Percentiles rank a stretch among this genome's conserved stretches.
Conservation (phyloP, 805 yeast genomes). For the Kluyveromyces dobzhanskii region DNA sequence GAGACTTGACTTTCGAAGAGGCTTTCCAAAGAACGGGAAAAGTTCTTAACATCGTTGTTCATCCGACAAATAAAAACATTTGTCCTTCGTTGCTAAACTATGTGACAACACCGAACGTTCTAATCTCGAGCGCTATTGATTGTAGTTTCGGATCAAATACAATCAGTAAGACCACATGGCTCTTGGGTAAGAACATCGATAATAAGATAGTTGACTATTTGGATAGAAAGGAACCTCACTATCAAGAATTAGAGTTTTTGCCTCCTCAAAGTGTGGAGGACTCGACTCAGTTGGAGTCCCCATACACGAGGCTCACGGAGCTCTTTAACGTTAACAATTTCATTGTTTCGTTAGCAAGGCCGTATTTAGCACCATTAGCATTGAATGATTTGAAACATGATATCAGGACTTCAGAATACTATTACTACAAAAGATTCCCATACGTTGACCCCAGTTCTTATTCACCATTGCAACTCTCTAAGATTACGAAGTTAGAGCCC, state of each 20-base stretch:
- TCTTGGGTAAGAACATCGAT: slow-evolving; percentile 53
- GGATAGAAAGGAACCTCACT: slow-evolving; percentile 23
- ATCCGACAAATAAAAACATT: slow-evolving; percentile 53
- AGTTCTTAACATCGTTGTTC: slow-evolving; percentile 74
- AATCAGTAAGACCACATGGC: slow-evolving; percentile 44
- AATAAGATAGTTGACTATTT: slow-evolving; percentile 54
- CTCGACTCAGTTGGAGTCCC: slow-evolving; percentile 44
- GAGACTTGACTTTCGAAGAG: slow-evolving; percentile 87
- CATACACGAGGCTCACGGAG: slow-evolving; percentile 84
- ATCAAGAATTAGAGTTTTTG: slow-evolving; percentile 22
- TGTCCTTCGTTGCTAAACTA: slow-evolving; percentile 75
- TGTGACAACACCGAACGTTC: slow-evolving; percentile 86
- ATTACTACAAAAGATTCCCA: slow-evolving; percentile 33
- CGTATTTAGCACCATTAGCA: slow-evolving; percentile 85
- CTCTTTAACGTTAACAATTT: slow-evolving; percentile 92
- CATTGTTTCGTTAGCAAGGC: slow-evolving; percentile 84
- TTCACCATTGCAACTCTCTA: slow-evolving; percentile 20
- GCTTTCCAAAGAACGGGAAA: slow-evolving; percentile 74
- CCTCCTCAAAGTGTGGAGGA: slow-evolving; percentile 39
- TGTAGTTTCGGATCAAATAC: slow-evolving; percentile 78
- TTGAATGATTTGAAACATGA: slow-evolving; percentile 75
- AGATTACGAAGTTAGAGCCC: slow-evolving; percentile 29
- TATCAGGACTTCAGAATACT: slow-evolving; percentile 34
- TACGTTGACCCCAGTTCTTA: slow-evolving; percentile 22
- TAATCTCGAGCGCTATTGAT: slow-evolving; percentile 81